Evolutionary conservation across 2,329 filamentous ascomycete species (phyloP), one percentile per base, ranked within the genome.

Genomic region (Tympanopsis confertula): DNA sequence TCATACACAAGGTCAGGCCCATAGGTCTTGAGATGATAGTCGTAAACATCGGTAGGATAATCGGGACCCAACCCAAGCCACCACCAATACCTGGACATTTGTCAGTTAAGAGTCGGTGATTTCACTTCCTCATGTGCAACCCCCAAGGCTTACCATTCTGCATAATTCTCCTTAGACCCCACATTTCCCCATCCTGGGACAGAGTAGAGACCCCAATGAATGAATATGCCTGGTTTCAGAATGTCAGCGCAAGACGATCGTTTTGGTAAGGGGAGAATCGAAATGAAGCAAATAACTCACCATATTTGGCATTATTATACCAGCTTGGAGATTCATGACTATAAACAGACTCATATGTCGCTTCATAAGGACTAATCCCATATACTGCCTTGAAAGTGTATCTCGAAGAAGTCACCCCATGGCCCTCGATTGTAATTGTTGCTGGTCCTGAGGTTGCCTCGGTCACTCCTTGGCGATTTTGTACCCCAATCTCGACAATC

Each of bases 191-290:
- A 77, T 3, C 64, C 70, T 0, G 71, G 66, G 1, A 75, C 70
- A 0, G 68, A 52, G 44, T 74, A 77, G 0, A 64, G 55, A 1
- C 72, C 71, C 69, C 72, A 76, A 42, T 76, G 72, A 29, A 76
- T 69, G 46, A 78, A 76, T 26, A 77, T 76, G 1, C 73, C 72
- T n/a, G n/a, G n/a, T n/a, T n/a, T n/a, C n/a, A n/a, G n/a, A n/a
- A n/a, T n/a, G n/a, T n/a, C n/a, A n/a, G n/a, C n/a, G n/a, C n/a
- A n/a, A n/a, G n/a, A n/a, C n/a, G n/a, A n/a, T n/a, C n/a, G n/a
- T n/a, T n/a, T n/a, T n/a, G n/a, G n/a, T n/a, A n/a, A n/a, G n/a
- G n/a, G n/a, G n/a, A n/a, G n/a, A n/a, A n/a, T n/a, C n/a, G n/a
- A n/a, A n/a, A n/a, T n/a, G n/a, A n/a, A n/a, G n/a, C n/a, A n/a